Evolutionary conservation across 2,329 filamentous ascomycete species (phyloP), one percentile per base, ranked within the genome.

Genomic region (Sordariomycetes sp.): DNA sequence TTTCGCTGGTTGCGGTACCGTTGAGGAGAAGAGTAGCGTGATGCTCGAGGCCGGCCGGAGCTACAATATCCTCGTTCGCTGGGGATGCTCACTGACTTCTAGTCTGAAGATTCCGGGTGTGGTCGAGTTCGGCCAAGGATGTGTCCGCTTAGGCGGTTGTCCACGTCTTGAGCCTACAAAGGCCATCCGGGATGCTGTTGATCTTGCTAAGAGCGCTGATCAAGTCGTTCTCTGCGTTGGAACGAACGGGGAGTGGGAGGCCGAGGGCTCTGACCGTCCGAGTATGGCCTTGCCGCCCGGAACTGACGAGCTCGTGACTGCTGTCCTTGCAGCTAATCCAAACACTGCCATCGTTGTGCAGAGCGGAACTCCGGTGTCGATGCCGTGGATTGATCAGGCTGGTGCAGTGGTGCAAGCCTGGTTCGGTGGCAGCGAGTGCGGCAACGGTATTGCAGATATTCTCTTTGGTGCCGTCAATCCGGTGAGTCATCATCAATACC

Each of bases 231-330:
- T 47, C 11, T 36, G 38, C 20, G 70, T 72, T 8, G 76, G 77
- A 5, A 58, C 79, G 16, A 78, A 77, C 41, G 62, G 35, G 16
- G 41, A 45, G 8, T 46, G 39, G 30, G 46, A 48, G 30, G 39
- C 38, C 1, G 46, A 82, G 79, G 57, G 62, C 39, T 77, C 77
- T 38, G 79, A 83, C 51, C 70, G 79, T 35, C 79, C 79, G 49
- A 81, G 82, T 51, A 61, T 84, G 28, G 79, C 76, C 5, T 54
- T 81, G 2, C 82, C 78, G 73, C 61, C 36, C 5, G 34, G 34
- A 4, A 75, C 72, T 25, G 75, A 82, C 33, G 58, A 64, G 4
- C 53, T 83, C 33, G 70, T 79, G 45, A 49, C 57, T 12, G 63
- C 64, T 3, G 66, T 79, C 0, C 55, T 72, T 17, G 61, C 61